Conservation (phyloP, 2,329 filamentous ascomycete species). For the Penicillium sp. region DNA sequence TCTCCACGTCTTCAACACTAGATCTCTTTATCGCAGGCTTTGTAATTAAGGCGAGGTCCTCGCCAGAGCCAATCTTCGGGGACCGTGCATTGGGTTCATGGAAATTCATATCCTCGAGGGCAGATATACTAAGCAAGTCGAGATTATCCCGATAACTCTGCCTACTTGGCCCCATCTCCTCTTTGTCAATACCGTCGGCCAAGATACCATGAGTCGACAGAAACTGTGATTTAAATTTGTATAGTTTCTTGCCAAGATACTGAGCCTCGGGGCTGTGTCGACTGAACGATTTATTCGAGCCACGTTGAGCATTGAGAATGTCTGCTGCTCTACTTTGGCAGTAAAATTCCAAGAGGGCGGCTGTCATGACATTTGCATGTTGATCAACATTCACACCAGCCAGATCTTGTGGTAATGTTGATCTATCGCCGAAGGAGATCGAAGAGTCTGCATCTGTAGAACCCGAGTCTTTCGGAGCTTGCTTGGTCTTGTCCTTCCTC, state of each 20-base stretch:
- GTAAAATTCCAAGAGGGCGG: slow-evolving; percentile 40
- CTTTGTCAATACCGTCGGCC: slow-evolving; percentile 32
- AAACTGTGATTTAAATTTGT: slow-evolving; percentile 36
- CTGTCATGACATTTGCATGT: slow-evolving; percentile 37
- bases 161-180: slow-evolving; percentile 30
- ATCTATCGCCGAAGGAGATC: slow-evolving; percentile 16
- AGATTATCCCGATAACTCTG: slow-evolving; percentile 39
- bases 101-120: slow-evolving; percentile 31
- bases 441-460: slow-evolving; percentile 13
- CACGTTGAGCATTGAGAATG: slow-evolving; percentile 35
- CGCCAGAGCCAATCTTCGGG: slow-evolving; percentile 16
- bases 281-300: slow-evolving; percentile 29
- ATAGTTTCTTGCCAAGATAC: slow-evolving; percentile 36
- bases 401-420: slow-evolving; percentile 16
- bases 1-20: slow-evolving; percentile 14
- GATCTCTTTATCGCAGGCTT: slow-evolving; percentile 12
- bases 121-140: slow-evolving; percentile 33
- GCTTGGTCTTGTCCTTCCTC: slow-evolving; percentile 5
- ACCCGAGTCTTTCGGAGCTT: not conserved
- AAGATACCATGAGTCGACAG: slow-evolving; percentile 37
- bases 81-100: slow-evolving; percentile 14
- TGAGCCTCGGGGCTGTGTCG: slow-evolving; percentile 37
- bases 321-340: slow-evolving; percentile 39
- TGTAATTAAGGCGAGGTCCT: slow-evolving; percentile 18
- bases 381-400: slow-evolving; percentile 29